Conservation (phyloP, 148 eudicot genomes). For the Vaccinium darrowii region DNA sequence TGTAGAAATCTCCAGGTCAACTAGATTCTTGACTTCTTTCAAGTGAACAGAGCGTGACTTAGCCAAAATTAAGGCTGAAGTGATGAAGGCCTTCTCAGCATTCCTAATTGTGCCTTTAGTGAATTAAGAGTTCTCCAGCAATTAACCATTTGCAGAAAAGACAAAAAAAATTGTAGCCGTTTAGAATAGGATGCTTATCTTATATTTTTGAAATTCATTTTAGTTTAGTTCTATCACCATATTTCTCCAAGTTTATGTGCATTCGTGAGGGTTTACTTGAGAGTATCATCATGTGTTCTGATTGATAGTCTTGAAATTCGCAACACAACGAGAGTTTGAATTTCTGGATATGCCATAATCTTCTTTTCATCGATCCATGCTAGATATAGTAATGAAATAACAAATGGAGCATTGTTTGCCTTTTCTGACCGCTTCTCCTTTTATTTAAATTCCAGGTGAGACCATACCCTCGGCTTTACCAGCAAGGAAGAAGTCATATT, state of each 20-base stretch:
- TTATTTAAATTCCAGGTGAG: slow-evolving; percentile 50
- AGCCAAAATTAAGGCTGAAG: background rate
- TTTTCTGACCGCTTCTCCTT: background rate
- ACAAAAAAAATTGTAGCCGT: background rate
- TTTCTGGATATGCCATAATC: background rate
- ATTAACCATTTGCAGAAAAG: background rate
- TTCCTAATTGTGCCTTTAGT: background rate
- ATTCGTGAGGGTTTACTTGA: background rate
- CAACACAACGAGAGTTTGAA: background rate
- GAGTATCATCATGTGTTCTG: background rate
- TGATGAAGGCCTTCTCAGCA: background rate
- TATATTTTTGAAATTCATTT: background rate
- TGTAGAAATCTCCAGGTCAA: background rate
- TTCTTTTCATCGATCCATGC: background rate
- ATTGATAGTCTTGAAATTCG: background rate
- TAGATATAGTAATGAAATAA: background rate
- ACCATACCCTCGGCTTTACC: slow-evolving; percentile 78
- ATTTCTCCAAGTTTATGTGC: background rate
- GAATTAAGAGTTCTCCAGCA: background rate
- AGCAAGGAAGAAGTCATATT: slow-evolving; percentile 93
- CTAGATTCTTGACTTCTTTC: no score
- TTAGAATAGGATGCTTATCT: background rate
- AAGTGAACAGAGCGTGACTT: no score
- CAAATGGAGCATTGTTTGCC: background rate
- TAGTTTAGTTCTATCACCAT: background rate